Base-by-base conservation (phyloP, 176 grass and related monocot genomes). In the Carex littledalei region DNA sequence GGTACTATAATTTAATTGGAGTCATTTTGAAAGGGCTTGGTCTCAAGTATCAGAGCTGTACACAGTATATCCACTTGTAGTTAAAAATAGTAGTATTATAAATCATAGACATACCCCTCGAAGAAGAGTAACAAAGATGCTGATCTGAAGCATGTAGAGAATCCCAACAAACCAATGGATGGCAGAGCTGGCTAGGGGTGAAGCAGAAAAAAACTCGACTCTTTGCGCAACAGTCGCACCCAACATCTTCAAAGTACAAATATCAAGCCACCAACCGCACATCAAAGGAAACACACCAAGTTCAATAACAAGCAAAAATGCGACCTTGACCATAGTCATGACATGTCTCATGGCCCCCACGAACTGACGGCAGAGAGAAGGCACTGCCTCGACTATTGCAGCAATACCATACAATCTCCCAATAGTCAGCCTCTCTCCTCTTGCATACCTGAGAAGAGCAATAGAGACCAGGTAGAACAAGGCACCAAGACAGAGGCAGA, bases 221-320 rank as follows among this genome's bases (percentile, higher is more conserved):
- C 97, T 93, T 88, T 99, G 91, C 21, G 88, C 78, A 89, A 99
- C 92, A 89, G 93, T 96, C 60, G 91, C 82, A 78, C 97, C 97
- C 81, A 99, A 50, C 87, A 96, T 99, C 86, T 94, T 99, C 82
- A 99, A 75, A 85, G 97, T 96, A 83, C 97, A 99, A 3, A 99
- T 92, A 90, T 99, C 97, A 85, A 99, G 93, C 93, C 97, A 99
- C 97, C 97, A 99, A 21, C 97, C 97, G 9, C 97, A 99, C 97
- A 99, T 91, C 21, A 99, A 91, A 20, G 97, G 97, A 84, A 99
- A 99, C n/a, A 99, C 93, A 22, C 97, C 93, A 8, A 99, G 90
- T 79, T 99, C 97, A 87, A 99, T 99, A 58, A 99, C 93, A 73
- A 99, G 64, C 79, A 99, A 90, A 79, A 99, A 96, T 26, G 97